Conservation (phyloP, 305 asterid species). For the Fraxinus nigra region DNA sequence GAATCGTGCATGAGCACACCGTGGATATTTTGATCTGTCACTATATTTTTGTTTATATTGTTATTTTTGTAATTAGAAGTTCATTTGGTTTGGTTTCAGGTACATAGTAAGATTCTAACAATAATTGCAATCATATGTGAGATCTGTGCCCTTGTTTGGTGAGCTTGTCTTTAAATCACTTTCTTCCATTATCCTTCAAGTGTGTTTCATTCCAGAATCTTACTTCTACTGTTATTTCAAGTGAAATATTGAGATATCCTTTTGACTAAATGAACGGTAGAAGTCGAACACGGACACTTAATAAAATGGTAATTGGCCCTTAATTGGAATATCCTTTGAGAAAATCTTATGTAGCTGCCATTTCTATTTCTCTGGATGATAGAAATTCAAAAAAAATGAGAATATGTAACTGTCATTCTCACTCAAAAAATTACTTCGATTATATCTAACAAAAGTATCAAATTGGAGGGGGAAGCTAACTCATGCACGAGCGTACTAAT, state of each 20-base stretch:
- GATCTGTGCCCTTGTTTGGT: constrained; percentile 85
- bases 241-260: not conserved
- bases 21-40: not conserved
- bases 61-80: constrained; percentile 4
- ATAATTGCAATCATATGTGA: constrained; percentile 75
- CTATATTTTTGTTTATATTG: not conserved
- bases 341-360: not conserved
- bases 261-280: not conserved
- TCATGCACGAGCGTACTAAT: not conserved
- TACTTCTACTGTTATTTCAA: not conserved
- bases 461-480: not conserved
- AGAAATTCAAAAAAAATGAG: not conserved
- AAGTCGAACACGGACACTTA: not conserved
- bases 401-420: not conserved
- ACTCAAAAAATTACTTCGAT: not conserved
- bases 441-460: not conserved
- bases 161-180: constrained; percentile 30
- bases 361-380: not conserved
- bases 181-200: constrained; percentile 11
- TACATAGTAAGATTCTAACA: constrained; percentile 85
- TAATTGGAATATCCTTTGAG: not conserved
- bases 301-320: not conserved
- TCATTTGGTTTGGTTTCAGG: constrained; percentile 48
- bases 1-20: not conserved
- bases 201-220: not conserved